These are phyloP conservation scores for Acanthamoeba royreba DNA, from an alignment of 208 protist genomes.

Conservation along the genomic window DNA sequence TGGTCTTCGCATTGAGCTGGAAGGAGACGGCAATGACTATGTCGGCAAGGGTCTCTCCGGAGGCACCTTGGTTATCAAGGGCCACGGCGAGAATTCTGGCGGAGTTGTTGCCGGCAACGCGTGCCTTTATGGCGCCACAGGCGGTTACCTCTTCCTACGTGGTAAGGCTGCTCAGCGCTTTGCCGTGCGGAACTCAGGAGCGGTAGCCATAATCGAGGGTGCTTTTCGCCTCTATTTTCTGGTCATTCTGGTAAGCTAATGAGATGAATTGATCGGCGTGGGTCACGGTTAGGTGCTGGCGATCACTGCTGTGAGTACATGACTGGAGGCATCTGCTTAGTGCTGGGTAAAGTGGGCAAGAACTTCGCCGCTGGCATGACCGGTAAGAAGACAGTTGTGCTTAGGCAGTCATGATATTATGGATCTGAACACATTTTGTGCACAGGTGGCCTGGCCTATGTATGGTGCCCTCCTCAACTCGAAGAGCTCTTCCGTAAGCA, in stretches of 20 bases:
- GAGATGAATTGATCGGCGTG: too few species aligned
- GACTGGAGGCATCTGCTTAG: conserved; percentile 76
- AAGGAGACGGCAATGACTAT: conserved; percentile 86
- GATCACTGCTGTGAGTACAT: conserved; percentile 90
- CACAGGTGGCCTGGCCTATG: conserved; percentile 79
- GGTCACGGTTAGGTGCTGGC: conserved; percentile 68
- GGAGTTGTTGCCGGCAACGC: conserved; percentile 85
- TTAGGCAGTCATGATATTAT: too few species aligned
- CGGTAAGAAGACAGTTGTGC: neutral
- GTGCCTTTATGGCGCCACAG: conserved; percentile 84
- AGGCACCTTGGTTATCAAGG: conserved; percentile 70
- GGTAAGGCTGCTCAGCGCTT: conserved; percentile 83
- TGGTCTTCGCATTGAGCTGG: conserved; percentile 76
- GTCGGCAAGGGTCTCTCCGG: conserved; percentile 85
- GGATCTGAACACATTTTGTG: neutral
- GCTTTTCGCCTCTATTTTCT: too few species aligned
- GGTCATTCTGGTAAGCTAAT: too few species aligned
- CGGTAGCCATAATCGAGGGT: conserved; percentile 82
- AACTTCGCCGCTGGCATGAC: conserved; percentile 87
- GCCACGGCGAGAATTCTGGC: conserved; percentile 37
- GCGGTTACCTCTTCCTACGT: conserved; percentile 74
- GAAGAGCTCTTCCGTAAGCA: neutral
- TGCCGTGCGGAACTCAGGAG: conserved; percentile 82
- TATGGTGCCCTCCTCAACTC: conserved; percentile 47
- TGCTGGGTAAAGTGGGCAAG: conserved; percentile 70